Conservation (phyloP, 306 rosid species). For the Leucaena leucocephala region DNA sequence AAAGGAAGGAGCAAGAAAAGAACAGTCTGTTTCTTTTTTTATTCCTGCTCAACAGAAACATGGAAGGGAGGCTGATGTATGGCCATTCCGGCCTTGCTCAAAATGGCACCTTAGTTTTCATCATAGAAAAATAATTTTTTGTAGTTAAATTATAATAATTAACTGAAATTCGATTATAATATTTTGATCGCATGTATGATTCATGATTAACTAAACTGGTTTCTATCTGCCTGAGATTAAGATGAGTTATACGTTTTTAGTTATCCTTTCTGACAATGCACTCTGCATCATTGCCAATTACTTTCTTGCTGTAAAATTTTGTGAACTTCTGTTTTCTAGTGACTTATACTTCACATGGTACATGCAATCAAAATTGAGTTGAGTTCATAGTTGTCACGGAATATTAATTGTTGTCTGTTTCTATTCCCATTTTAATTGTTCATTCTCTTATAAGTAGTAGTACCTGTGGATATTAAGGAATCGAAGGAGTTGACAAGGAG, state of each 20-base stretch:
- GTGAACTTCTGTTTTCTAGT: not conserved
- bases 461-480: conserved; percentile 52
- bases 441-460: not conserved
- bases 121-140: not conserved
- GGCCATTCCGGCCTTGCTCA: not conserved
- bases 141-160: not conserved
- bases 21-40: not conserved
- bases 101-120: not conserved
- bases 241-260: not conserved
- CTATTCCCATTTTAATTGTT: not conserved
- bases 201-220: not conserved
- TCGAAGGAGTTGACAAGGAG: conserved; percentile 95
- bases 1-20: not conserved
- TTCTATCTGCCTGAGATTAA: not conserved
- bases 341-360: not conserved
- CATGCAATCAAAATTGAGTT: not conserved
- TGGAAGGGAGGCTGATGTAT: not conserved
- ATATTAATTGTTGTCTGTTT: not conserved
- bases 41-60: not conserved
- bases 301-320: not conserved
- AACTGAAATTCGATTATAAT: not conserved
- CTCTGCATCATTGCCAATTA: not conserved
- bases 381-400: not conserved
- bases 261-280: not conserved
- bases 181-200: not conserved